Evolutionary conservation across 176 grass and related monocot species (phyloP), one percentile per base, ranked within the genome.

Genomic region (Musa troglodytarum): DNA sequence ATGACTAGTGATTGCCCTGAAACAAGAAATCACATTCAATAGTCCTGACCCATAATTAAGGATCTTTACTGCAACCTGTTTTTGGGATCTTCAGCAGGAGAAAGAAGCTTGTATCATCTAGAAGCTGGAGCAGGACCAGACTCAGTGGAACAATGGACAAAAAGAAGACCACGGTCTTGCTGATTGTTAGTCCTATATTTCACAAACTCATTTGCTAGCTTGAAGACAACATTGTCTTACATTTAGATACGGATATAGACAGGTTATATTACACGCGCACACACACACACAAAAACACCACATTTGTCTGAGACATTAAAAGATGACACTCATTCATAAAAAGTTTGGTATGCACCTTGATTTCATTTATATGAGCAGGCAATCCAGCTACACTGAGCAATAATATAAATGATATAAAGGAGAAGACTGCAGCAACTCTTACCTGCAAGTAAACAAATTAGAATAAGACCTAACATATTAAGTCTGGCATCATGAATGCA

Each of bases 351-450:
- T 6, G 72, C 50, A 97, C 93, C 90, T 90, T 97, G 80, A 97
- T 67, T 62, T 97, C 90, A 58, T 93, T 73, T 62, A 97, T 93
- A 80, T 93, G 94, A 67, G 90, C 75, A 29, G 94, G 94, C 78
- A 97, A 82, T 85, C 87, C 94, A 83, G 86, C 90, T 82, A 93
- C 68, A 85, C 94, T 97, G 57, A 97, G 79, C 80, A 97, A 82
- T 79, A 90, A 68, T 54, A 88, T 69, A 85, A 90, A 97, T 19
- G 94, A 97, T 68, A 93, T 82, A 69, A 91, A 92, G 11, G 80
- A 77, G 90, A 90, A 97, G 66, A 93, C 82, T 7, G 88, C 85
- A 85, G 90, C 83, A 83, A 97, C 76, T 85, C 90, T 85, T 53
- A 82, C 90, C 94, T 97, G 86, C 73, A 76, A 77, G 20, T 13